Percentiles rank a stretch among this genome's conserved stretches.
Evolutionary conservation across 768 basidiomycete species (phyloP).

Genomic region (Suillus cothurnatus): DNA sequence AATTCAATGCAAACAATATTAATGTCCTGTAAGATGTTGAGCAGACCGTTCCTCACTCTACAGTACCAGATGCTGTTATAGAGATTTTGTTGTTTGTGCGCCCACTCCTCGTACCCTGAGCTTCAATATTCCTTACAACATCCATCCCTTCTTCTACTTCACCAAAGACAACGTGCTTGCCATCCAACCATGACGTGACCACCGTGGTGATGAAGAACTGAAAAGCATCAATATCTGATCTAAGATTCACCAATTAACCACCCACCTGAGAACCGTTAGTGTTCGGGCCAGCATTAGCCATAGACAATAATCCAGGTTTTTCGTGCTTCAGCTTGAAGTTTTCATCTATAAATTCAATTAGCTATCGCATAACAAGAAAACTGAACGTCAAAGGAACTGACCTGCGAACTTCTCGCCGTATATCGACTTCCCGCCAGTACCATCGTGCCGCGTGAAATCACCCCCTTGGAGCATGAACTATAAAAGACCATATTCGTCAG

Average conservation of each 20-base stretch:
- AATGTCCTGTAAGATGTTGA: background rate
- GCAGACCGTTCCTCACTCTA: slow-evolving; percentile 29
- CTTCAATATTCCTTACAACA: slow-evolving; percentile 43
- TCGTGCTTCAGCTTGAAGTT: slow-evolving; percentile 68
- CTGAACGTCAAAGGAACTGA: background rate
- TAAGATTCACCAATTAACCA: background rate
- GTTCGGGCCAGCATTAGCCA: slow-evolving; percentile 87
- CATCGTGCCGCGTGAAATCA: slow-evolving; percentile 76
- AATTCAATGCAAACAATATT: background rate
- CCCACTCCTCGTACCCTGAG: slow-evolving; percentile 30
- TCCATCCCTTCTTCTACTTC: slow-evolving; percentile 48
- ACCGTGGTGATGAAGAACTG: slow-evolving; percentile 82
- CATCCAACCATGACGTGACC: slow-evolving; percentile 60
- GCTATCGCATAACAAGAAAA: background rate
- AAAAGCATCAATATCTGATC: background rate
- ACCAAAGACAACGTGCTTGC: slow-evolving; percentile 49
- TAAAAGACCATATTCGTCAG: background rate
- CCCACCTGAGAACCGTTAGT: slow-evolving; percentile 79
- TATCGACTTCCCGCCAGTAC: slow-evolving; percentile 84
- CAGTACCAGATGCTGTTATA: slow-evolving; percentile 58
- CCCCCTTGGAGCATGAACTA: slow-evolving; percentile 89
- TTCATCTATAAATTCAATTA: slow-evolving; percentile 48
- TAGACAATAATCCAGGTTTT: slow-evolving; percentile 69
- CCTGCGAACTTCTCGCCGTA: slow-evolving; percentile 50
- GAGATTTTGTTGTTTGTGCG: slow-evolving; percentile 40